A percentile compares a stretch with the other conserved stretches of the same genome.
These are phyloP conservation scores for Colletotrichum sp. DNA, from an alignment of 2,329 filamentous ascomycete species.

Conservation along the genomic window DNA sequence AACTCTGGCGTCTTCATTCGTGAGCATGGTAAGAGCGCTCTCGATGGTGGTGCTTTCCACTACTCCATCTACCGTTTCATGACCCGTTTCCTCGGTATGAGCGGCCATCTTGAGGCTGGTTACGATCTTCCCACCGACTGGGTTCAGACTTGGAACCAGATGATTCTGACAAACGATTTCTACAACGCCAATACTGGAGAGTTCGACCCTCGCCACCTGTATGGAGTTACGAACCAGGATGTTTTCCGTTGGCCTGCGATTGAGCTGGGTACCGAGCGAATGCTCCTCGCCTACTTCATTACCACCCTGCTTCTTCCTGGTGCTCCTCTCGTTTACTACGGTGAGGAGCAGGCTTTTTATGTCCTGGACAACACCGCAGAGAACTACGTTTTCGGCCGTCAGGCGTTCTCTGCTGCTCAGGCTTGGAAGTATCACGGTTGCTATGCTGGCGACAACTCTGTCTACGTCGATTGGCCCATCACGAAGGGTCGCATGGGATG, in stretches of 20 bases:
- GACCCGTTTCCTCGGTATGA: conserved; percentile 34
- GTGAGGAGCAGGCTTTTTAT: conserved; percentile 70
- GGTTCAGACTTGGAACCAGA: conserved; percentile 58
- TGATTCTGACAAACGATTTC: conserved; percentile 63
- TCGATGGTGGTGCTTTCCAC: conserved; percentile 48
- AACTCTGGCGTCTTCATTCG: conserved; percentile 49
- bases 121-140: conserved; percentile 36
- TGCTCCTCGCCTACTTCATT: conserved; percentile 62
- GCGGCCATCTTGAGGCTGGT: conserved; percentile 32
- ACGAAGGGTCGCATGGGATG: conserved; percentile 59
- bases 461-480: conserved; percentile 63
- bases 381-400: conserved; percentile 70
- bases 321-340: conserved; percentile 64
- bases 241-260: conserved; percentile 68
- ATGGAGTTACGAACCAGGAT: conserved; percentile 68
- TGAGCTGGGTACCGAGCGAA: conserved; percentile 58
- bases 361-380: conserved; percentile 65
- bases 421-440: conserved; percentile 71
- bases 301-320: conserved; percentile 64
- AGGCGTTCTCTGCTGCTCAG: conserved; percentile 63
- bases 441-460: conserved; percentile 58
- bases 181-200: conserved; percentile 63
- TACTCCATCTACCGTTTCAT: conserved; percentile 33
- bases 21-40: conserved; percentile 55
- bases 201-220: conserved; percentile 69